These are phyloP conservation scores for Boletus reticulatus DNA, from an alignment of 768 basidiomycete species.

Conservation along the genomic window DNA sequence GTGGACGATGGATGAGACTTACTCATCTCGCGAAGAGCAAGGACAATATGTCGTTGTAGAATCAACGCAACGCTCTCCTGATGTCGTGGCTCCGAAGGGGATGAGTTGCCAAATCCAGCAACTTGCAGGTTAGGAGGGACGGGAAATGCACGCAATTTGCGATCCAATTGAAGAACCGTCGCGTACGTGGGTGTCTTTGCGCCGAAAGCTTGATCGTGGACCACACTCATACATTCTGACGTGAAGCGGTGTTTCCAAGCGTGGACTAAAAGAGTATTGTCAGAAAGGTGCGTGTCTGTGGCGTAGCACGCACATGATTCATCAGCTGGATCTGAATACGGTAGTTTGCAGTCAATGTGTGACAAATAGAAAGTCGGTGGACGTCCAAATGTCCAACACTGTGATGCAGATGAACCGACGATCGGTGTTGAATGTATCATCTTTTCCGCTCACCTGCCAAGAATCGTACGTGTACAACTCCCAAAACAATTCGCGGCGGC, in stretches of 20 bases:
- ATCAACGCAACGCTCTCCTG: constrained; percentile 41
- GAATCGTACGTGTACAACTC: constrained; percentile 44
- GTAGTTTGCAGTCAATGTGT: constrained; percentile 67
- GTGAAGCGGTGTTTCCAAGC: constrained; percentile 70
- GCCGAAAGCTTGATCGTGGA: constrained; percentile 71
- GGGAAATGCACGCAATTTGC: constrained; percentile 65
- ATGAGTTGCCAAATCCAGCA: constrained; percentile 59
- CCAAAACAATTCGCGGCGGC: constrained; percentile 69
- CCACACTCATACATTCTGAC: constrained; percentile 65
- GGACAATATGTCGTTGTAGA: constrained; percentile 63
- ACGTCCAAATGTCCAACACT: constrained; percentile 68
- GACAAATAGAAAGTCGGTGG: constrained; percentile 67
- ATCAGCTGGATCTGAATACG: constrained; percentile 46
- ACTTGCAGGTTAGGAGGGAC: constrained; percentile 66
- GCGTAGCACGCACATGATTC: constrained; percentile 52
- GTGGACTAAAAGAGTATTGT: constrained; percentile 41
- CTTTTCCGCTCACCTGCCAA: constrained; percentile 27
- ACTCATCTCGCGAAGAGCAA: constrained; percentile 71
- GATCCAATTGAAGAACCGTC: constrained; percentile 63
- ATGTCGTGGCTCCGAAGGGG: constrained; percentile 41
- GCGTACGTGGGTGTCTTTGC: constrained; percentile 68
- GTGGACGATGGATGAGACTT: constrained; percentile 24
- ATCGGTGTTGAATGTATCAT: neutral
- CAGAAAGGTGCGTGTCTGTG: neutral
- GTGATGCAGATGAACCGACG: constrained; percentile 37